Percentiles rank a stretch among this genome's conserved stretches.
Evolutionary conservation across 1,284 basidiomycete species (phyloP).

Genomic region (Thecaphora thlaspeos): DNA sequence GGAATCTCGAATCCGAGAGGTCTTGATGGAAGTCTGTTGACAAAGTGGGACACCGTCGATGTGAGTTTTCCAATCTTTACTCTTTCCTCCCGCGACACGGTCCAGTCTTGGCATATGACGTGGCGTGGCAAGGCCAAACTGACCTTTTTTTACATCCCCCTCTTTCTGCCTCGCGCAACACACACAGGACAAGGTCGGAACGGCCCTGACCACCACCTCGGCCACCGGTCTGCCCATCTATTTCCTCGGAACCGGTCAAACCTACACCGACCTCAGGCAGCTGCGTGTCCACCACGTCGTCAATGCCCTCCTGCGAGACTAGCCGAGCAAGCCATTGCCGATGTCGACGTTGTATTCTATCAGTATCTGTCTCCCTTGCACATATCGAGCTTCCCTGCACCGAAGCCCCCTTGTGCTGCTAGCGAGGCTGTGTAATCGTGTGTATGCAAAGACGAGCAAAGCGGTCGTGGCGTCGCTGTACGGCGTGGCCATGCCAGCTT

Average conservation of each 20-base stretch:
- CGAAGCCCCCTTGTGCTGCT: too few species aligned
- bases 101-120: too few species aligned
- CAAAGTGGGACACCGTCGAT: constrained; percentile 57
- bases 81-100: too few species aligned
- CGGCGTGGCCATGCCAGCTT: too few species aligned
- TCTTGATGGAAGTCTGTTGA: constrained; percentile 54
- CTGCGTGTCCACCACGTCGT: constrained; percentile 55
- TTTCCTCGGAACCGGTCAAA: constrained; percentile 56
- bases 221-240: constrained; percentile 56
- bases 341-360: too few species aligned
- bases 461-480: too few species aligned
- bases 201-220: constrained; percentile 51
- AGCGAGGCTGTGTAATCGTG: too few species aligned
- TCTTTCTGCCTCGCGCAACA: background rate
- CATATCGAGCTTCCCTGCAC: too few species aligned
- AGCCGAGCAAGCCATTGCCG: too few species aligned
- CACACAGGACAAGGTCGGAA: constrained; percentile 56
- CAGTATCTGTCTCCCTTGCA: too few species aligned
- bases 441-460: too few species aligned
- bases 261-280: constrained; percentile 55
- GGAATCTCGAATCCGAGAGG: constrained; percentile 52
- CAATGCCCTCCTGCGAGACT: constrained; percentile 54
- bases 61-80: constrained; percentile 4
- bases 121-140: too few species aligned
- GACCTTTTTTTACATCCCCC: background rate